These are phyloP conservation scores for Fennellomyces sp. DNA, from an alignment of 371 early-diverging fungal genomes.

Conservation along the genomic window DNA sequence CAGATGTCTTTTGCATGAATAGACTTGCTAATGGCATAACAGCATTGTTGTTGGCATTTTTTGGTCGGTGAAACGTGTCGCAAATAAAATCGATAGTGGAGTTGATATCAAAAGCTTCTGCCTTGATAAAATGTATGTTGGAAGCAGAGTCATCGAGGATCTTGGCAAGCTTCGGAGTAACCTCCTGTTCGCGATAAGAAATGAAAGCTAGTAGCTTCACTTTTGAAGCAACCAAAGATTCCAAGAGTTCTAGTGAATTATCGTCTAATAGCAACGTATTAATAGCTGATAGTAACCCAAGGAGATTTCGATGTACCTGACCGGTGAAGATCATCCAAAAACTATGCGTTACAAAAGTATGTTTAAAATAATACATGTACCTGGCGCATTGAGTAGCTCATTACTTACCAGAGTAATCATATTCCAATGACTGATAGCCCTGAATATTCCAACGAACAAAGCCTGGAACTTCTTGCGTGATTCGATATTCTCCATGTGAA, in stretches of 20 bases:
- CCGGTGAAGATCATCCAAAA: conserved; percentile 48
- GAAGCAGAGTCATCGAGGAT: conserved; percentile 26
- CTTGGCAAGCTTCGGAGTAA: conserved; percentile 15
- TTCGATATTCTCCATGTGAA: conserved; percentile 39
- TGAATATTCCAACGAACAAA: conserved; percentile 42
- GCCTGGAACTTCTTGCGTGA: conserved; percentile 40
- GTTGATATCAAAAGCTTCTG: conserved; percentile 36
- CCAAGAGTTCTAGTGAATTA: conserved; percentile 41
- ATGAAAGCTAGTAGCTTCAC: conserved; percentile 33
- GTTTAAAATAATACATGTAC: neutral
- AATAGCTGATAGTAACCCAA: neutral
- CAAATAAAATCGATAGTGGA: conserved; percentile 35
- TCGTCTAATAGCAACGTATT: conserved; percentile 22
- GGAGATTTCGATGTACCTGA: conserved; percentile 20
- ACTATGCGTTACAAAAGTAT: conserved; percentile 16
- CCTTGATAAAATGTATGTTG: conserved; percentile 21
- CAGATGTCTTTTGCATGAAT: conserved; percentile 35
- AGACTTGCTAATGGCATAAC: conserved; percentile 34
- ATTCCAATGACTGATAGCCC: conserved; percentile 39
- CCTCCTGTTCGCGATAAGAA: conserved; percentile 42
- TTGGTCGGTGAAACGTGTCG: conserved; percentile 36
- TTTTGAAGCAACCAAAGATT: conserved; percentile 31
- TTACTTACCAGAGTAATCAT: conserved; percentile 46
- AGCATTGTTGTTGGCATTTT: conserved; percentile 19
- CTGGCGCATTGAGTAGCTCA: neutral